Conservation (phyloP, 768 basidiomycete species). For the Naganishia randhawae region DNA sequence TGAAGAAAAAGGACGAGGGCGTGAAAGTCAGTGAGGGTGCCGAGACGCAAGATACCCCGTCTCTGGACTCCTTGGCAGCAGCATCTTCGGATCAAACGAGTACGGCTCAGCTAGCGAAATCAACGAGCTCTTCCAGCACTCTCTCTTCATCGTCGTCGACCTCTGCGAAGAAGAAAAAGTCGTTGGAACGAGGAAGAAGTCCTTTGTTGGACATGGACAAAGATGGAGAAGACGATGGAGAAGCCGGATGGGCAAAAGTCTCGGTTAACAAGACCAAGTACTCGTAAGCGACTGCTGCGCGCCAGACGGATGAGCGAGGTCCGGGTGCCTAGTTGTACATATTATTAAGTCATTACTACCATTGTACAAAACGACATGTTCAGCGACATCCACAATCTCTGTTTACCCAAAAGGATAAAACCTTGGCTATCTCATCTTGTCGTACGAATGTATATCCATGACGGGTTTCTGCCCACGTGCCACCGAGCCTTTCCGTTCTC, state of each 20-base stretch:
- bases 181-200: conserved; percentile 15
- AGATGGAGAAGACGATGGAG: conserved; percentile 24
- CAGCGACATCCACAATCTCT: neutral
- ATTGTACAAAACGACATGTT: conserved; percentile 2
- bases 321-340: conserved; percentile 12
- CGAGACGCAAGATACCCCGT: neutral
- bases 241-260: conserved; percentile 25
- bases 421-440: conserved; percentile 5
- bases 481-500: conserved; percentile 10
- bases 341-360: conserved; percentile 16
- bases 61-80: neutral
- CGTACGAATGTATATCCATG: neutral
- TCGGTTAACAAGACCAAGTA: conserved; percentile 26
- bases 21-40: neutral
- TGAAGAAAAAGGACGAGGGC: neutral
- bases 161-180: conserved; percentile 2
- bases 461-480: conserved; percentile 11
- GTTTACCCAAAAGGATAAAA: neutral
- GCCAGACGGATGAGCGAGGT: too few relatives aligned
- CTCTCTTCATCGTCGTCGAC: conserved; percentile 3
- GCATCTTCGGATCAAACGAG: neutral
- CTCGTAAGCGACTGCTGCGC: neutral
- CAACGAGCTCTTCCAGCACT: conserved; percentile 12
- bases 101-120: neutral
- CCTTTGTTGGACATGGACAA: conserved; percentile 20